Evolutionary conservation across 2,329 filamentous ascomycete genomes (phyloP).

Genomic region (Lachnellula occidentalis): DNA sequence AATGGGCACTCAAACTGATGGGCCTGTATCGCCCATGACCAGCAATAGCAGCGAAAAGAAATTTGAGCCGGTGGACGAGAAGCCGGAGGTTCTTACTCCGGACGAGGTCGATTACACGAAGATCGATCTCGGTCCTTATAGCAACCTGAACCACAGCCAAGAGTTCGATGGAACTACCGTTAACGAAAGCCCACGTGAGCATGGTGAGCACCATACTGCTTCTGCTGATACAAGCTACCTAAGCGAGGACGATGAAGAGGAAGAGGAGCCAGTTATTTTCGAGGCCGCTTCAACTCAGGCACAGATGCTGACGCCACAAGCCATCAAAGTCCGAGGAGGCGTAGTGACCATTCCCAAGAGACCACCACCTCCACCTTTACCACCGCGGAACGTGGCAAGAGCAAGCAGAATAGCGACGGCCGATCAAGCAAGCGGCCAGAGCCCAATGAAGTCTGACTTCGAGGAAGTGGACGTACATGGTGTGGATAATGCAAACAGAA

Average conservation of each 20-base stretch:
- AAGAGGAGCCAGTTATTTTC: constrained; percentile 62
- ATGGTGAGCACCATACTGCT: constrained; percentile 27
- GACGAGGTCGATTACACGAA: constrained; percentile 56
- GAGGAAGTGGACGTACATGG: constrained; percentile 30
- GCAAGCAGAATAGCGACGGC: constrained; percentile 22
- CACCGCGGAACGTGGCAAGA: constrained; percentile 64
- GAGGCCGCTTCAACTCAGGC: constrained; percentile 57
- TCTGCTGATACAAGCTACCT: constrained; percentile 35
- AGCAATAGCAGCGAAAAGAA: constrained; percentile 41
- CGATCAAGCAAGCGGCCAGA: constrained; percentile 23
- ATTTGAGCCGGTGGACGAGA: constrained; percentile 27
- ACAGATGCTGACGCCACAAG: constrained; percentile 49
- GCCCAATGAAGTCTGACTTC: constrained; percentile 24
- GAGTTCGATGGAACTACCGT: constrained; percentile 30
- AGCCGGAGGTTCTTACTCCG: constrained; percentile 39
- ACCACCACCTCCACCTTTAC: constrained; percentile 64
- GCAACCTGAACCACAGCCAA: constrained; percentile 22
- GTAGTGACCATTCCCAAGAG: constrained; percentile 83
- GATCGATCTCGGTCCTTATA: constrained; percentile 45
- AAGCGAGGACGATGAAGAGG: constrained; percentile 40
- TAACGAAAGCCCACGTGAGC: constrained; percentile 30
- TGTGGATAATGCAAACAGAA: constrained; percentile 1
- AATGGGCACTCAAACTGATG: constrained; percentile 55
- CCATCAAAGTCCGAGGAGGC: constrained; percentile 58
- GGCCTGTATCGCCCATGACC: constrained; percentile 48